Evolutionary conservation across 257 asterid genomes (phyloP).

Genomic region (Solanum raphanifolium): DNA sequence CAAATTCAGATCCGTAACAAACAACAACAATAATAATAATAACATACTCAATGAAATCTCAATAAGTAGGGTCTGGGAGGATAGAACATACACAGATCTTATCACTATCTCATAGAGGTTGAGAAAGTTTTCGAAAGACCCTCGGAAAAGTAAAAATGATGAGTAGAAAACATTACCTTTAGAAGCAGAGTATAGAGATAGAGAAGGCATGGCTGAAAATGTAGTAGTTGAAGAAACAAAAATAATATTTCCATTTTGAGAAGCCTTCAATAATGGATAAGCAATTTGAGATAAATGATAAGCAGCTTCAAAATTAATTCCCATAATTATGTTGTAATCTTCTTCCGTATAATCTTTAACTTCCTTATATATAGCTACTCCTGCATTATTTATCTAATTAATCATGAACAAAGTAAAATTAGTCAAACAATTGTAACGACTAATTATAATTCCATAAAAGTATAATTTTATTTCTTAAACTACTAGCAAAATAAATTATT

Average conservation of each 20-base stretch:
- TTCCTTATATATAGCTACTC: background rate
- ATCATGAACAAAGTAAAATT: background rate
- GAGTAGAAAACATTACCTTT: constrained; percentile 15
- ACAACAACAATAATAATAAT: no score
- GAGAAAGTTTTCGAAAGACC: fast-evolving
- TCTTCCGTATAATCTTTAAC: background rate
- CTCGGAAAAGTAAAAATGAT: background rate
- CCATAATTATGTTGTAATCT: constrained; percentile 22
- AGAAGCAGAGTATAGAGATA: constrained; percentile 27
- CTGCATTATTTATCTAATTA: background rate
- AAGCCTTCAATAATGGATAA: constrained; percentile 33
- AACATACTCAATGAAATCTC: no score
- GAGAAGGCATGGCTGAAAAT: constrained; percentile 14
- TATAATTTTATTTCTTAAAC: no score
- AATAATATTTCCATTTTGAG: constrained; percentile 34
- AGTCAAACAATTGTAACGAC: no score
- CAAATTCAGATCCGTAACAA: no score
- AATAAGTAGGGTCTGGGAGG: no score
- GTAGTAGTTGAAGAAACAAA: constrained; percentile 37
- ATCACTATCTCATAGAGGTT: no score
- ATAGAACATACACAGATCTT: fast-evolving
- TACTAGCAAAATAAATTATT: no score
- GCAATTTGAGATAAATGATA: constrained; percentile 36
- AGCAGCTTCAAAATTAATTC: constrained; percentile 35
- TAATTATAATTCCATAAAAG: no score